Base-by-base conservation (phyloP, 176 grass and related monocot species). In the Cenchrus americanus region DNA sequence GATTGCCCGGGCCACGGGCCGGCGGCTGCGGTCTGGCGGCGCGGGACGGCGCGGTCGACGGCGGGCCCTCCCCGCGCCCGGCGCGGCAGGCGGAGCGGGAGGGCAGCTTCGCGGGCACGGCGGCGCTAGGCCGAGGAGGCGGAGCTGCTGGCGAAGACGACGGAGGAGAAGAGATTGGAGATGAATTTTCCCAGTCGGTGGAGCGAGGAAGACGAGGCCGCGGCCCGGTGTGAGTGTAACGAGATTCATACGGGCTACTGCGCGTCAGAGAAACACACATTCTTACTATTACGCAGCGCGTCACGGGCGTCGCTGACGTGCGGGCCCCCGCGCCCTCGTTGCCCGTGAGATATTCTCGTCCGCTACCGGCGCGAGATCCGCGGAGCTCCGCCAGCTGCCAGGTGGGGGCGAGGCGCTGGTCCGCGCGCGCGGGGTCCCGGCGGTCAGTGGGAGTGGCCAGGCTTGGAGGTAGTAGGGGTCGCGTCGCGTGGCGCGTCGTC, bases 231-330 rank as follows among this genome's bases (percentile, higher is more conserved):
- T 37, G 55, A 54, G 66, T 22, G 82, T 42, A 71, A 88, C 68
- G 62, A 76, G 46, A 91, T 71, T 77, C 42, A 71, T 81, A 82
- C 79, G 71, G 85, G n/a, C n/a, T n/a, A n/a, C 62, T 59, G 62
- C 54, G 75, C 54, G 66, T 85, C 76, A 77, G 81, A 75, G 0
- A 84, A 71, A 71, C 88, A 90, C 88, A 90, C 84, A 75, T 83
- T 86, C 88, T 86, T 41, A n/a, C n/a, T n/a, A 71, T 67, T 73
- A 40, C 3, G 8, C 66, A 10, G 76, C 61, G 69, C 43, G 43
- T 82, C 83, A 77, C 71, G 72, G 27, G 18, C 1, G 43, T 67
- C 78, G 3, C 83, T 82, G 78, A 18, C 79, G n/a, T 2, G 26
- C 8, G 41, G 74, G 66, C 1, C 78, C 78, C 78, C 60, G 0